Conservation (phyloP, 176 grass and related monocot genomes). For the Pharus latifolius region DNA sequence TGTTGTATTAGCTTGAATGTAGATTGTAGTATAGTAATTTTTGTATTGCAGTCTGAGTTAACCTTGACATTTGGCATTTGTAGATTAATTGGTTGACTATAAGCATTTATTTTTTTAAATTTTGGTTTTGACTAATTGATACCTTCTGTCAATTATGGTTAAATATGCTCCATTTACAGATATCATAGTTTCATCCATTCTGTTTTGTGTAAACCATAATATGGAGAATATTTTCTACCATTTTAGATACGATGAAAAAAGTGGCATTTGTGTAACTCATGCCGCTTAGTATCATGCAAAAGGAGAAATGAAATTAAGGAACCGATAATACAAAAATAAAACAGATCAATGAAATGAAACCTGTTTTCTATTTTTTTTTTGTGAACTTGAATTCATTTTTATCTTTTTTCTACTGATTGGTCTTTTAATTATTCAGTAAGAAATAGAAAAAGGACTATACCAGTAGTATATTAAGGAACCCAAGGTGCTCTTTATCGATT, state of each 20-base stretch:
- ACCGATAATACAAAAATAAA: background rate
- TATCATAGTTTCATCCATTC: background rate
- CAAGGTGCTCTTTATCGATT: background rate
- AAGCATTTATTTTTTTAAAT: background rate
- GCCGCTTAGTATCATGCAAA: too few species aligned
- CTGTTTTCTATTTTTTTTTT: background rate
- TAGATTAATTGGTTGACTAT: background rate
- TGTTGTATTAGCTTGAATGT: background rate
- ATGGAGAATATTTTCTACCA: background rate
- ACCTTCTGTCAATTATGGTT: background rate
- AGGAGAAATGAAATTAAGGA: background rate
- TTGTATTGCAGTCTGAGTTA: background rate
- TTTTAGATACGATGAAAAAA: background rate
- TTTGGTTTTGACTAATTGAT: background rate
- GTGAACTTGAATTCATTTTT: background rate
- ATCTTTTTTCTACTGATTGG: background rate
- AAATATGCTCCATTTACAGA: background rate
- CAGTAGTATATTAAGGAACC: background rate
- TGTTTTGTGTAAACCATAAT: background rate
- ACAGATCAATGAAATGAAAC: background rate
- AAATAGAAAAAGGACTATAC: background rate
- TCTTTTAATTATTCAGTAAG: background rate
- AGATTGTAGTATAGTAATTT: background rate
- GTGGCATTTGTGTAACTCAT: background rate
- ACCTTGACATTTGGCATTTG: background rate